Base-by-base conservation (phyloP, 176 grass and related monocot genomes). In the Bromus sterilis region DNA sequence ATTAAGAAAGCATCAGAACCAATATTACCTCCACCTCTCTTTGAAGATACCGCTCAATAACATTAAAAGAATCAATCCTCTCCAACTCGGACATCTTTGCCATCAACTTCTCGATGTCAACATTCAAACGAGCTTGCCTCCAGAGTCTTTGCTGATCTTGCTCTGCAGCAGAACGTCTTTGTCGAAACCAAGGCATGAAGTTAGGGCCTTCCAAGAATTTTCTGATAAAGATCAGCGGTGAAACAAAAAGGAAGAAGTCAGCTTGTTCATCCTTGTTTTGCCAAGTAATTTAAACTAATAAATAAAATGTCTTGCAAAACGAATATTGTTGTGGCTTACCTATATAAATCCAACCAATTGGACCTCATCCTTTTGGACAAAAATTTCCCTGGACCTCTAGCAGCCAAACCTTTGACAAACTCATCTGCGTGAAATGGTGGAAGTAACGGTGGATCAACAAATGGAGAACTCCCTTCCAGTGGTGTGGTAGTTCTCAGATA, bases 121-220 rank as follows among this genome's bases (percentile, higher is more conserved):
- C 72, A 79, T 80, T 99, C 78, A 98, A 80, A 66, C 89, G 81
- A 84, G 91, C 87, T 75, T 93, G 93, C 56, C 82, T 99, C 96
- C 96, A 99, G 40, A 99, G 72, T 42, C 86, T 91, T 29, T 84
- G 79, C 71, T 99, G 96, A 79, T 99, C 96, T 86, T 87, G 83
- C 62, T 99, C 90, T 42, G 90, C 88, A 59, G 88, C 80, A 80
- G 88, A 83, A n/a, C 96, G 86, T 49, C 90, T 95, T 91, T 82
- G 91, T 76, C 84, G 88, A 68, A 99, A 95, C 96, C 96, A 99
- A 60, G 91, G 96, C 96, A 95, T 95, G 57, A 99, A 99, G 74
- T 99, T 99, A 30, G 84, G 87, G 9, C 96, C 96, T 86, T 86
- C 91, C 32, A 99, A 55, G 70, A 99, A 99, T 75, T 80, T 83